Base-by-base conservation (phyloP, 495 filamentous ascomycete genomes). In the Hyphodiscus hymeniophilus region DNA sequence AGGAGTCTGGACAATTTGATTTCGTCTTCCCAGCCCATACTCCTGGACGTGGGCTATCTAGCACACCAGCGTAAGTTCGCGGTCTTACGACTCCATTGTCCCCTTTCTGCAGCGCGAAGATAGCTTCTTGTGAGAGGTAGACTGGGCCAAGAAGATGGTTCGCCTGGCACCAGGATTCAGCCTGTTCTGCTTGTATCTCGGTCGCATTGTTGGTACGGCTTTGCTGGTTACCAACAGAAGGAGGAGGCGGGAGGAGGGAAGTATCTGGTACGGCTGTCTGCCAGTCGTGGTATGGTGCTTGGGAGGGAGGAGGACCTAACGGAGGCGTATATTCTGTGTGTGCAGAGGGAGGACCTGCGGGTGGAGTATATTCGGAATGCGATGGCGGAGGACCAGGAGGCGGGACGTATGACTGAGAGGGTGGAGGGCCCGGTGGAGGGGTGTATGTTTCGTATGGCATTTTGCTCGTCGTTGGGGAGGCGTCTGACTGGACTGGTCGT, bases 191-290 rank as follows among this genome's bases (percentile, higher is more conserved):
- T 50, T 89, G 80, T 24, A 68, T 68, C 28, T 66, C 66, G 12
- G 78, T 78, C 4, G 90, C 84, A 68, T 95, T 95, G 51, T 80
- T 82, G 1, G 82, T 74, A 3, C 77, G 77, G 15, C 86, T 91
- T 33, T 54, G 60, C 38, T 83, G 75, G 56, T 81, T 77, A 31
- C 80, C 77, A 50, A 89, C 65, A 36, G 73, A 66, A 2, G 91
- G 89, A 0, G 91, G 88, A 1, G 91, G 91, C 0, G 89, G 89
- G 41, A 95, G 81, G 30, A 81, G 73, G 1, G 87, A 67, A 21
- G 77, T 92, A 62, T 95, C 89, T 2, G 85, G 86, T 10, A 94
- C 79, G 4, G 79, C 72, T 21, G 77, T 71, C 56, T 84, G 72
- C 89, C 88, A 94, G 69, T 89, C 85, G 60, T 94, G 85, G 22